phyloP scores from a whole-genome alignment of 371 early-diverging fungal species.

The Choanephora cucurbitarum region DNA sequence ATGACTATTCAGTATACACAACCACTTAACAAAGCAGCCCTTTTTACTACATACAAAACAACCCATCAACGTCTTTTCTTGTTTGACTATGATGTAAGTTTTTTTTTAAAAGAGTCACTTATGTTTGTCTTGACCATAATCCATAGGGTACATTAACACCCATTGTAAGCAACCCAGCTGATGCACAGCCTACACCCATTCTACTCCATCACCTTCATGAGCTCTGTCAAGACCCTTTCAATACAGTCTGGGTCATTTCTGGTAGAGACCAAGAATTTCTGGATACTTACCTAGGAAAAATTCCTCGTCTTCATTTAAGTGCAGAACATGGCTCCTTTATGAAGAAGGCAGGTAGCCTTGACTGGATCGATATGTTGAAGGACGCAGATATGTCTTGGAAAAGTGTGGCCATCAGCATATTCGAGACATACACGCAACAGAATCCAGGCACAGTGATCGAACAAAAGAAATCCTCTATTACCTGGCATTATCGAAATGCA shows the following conservation, averaged over 20 bases:
- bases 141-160: conserved; percentile 77
- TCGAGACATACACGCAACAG: conserved; percentile 84
- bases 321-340: conserved; percentile 75
- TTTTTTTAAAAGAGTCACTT: background rate
- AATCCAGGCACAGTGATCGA: conserved; percentile 93
- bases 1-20: conserved; percentile 14
- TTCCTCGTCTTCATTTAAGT: conserved; percentile 75
- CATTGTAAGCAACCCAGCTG: conserved; percentile 74
- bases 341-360: conserved; percentile 76
- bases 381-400: conserved; percentile 88
- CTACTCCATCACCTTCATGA: conserved; percentile 63
- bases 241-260: conserved; percentile 89
- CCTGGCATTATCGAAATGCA: conserved; percentile 93
- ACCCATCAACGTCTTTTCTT: conserved; percentile 25
- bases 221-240: conserved; percentile 76
- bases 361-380: conserved; percentile 86
- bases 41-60: conserved; percentile 22
- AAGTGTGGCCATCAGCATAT: conserved; percentile 82
- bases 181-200: conserved; percentile 70
- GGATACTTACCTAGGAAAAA: conserved; percentile 74
- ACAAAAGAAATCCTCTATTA: conserved; percentile 80
- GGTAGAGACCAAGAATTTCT: conserved; percentile 71
- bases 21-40: conserved; percentile 14
- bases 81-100: conserved; percentile 29
- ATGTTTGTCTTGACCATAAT: conserved; percentile 8